Conservation (phyloP, 2,329 filamentous ascomycete genomes). For the Curvularia hawaiiensis region DNA sequence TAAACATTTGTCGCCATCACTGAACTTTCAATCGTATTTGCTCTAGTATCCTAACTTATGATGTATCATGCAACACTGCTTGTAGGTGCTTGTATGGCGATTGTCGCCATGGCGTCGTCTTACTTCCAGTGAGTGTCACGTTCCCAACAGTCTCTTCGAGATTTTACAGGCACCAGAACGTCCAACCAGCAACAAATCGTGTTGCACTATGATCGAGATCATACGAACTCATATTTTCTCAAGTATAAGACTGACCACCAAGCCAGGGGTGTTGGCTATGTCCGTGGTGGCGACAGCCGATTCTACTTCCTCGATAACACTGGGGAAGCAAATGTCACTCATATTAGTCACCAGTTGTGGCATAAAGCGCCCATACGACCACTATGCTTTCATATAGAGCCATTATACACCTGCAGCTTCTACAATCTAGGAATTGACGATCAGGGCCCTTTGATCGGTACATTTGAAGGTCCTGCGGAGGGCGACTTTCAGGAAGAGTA, state of each 20-base stretch:
- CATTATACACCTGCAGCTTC: constrained; percentile 11
- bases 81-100: background rate
- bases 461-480: constrained; percentile 7
- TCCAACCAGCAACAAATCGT: background rate
- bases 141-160: background rate
- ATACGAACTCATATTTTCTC: background rate
- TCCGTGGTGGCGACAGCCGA: constrained; percentile 1
- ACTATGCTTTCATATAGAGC: constrained; percentile 5
- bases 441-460: constrained; percentile 12
- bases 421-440: constrained; percentile 9
- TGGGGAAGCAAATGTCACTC: background rate
- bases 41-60: background rate
- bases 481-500: constrained; percentile 7
- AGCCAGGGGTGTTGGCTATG: constrained; percentile 2
- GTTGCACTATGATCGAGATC: background rate
- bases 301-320: constrained; percentile 12
- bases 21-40: background rate
- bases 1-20: background rate
- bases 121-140: background rate
- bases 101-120: background rate
- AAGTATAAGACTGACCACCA: background rate
- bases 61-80: background rate
- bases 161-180: background rate
- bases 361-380: constrained; percentile 10
- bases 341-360: constrained; percentile 4